phyloP scores from a whole-genome alignment of 768 basidiomycete genomes.

The Boletus rex-veris region DNA sequence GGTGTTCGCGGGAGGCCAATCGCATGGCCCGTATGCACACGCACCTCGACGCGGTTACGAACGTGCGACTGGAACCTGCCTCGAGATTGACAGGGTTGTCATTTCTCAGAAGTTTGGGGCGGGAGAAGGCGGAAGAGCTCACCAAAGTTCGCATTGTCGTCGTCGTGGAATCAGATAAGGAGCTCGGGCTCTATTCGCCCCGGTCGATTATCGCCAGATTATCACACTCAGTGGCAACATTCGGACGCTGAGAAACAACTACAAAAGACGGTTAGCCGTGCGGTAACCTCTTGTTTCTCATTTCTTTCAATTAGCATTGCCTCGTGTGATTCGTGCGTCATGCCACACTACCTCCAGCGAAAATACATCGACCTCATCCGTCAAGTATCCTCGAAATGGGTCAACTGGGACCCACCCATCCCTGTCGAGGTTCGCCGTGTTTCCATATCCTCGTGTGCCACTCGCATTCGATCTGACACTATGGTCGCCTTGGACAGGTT shows the following conservation, averaged over 20 bases:
- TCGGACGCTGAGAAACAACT: no score
- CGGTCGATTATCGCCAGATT: no score
- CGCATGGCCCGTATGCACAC: neutral
- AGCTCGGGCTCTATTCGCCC: no score
- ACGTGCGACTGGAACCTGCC: neutral
- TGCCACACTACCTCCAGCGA: conserved; percentile 14
- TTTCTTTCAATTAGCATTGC: no score
- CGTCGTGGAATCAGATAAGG: no score
- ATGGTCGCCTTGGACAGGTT: conserved; percentile 19
- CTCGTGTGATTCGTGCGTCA: neutral
- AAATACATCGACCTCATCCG: conserved; percentile 38
- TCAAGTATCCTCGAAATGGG: conserved; percentile 34
- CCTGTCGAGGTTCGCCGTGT: conserved; percentile 26
- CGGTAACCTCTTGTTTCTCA: no score
- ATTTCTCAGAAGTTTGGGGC: neutral
- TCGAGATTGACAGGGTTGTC: neutral
- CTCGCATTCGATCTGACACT: neutral
- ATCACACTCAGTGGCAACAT: no score
- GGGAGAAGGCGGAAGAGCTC: no score
- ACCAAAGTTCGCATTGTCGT: no score
- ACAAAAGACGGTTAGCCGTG: no score
- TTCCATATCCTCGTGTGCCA: neutral
- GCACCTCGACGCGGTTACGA: neutral
- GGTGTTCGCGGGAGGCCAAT: neutral
- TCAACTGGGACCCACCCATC: conserved; percentile 37